Base-by-base conservation (phyloP, 2,329 filamentous ascomycete genomes). In the Phialocephala sp. region DNA sequence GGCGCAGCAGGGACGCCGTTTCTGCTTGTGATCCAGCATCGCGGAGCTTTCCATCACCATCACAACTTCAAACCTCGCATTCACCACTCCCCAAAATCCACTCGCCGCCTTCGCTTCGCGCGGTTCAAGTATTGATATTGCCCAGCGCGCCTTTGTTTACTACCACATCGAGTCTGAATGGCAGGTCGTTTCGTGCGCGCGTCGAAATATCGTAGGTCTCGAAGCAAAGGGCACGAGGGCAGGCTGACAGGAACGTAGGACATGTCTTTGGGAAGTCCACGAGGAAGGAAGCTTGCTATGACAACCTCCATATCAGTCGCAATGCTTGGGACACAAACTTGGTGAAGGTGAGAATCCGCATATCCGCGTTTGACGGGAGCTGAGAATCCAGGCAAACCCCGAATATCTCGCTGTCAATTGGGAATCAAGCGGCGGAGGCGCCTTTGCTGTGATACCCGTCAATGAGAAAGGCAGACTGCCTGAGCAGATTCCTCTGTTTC, bases 291-390 rank as follows among this genome's bases (percentile, higher is more conserved):
- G 92, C 92, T 86, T 97, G 94, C 85, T 99, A 98, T 82, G 95
- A 99, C 81, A 98, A 98, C 80, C 84, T 99, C 73, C 92, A 93
- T 78, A 93, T 99, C 80, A 97, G 93, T 77, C 92, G 91, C 81
- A 99, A 99, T 89, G 95, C 95, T 63, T 99, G 95, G 95, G 95
- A 99, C 80, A 97, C 94, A 76, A 99, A 99, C 83, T 84, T 99
- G 77, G 87, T 98, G 82, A 98, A 98, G 90, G 93, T 96, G 80
- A 39, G 72, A 65, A 43, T 32, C 61, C 37, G 58, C 35, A 65
- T 55, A 27, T 37, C 18, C 37, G 4, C 20, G 35, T 59, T 60
- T 60, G 50, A 47, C 50, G 24, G 56, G 59, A 67, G 71, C 70
- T 72, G 67, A 76, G 35, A 35, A 59, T 66, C 74, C 77, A 96